Evolutionary conservation across 306 rosid genomes (phyloP), one percentile per base, ranked within the genome.

Genomic region (Trifolium pratense): DNA sequence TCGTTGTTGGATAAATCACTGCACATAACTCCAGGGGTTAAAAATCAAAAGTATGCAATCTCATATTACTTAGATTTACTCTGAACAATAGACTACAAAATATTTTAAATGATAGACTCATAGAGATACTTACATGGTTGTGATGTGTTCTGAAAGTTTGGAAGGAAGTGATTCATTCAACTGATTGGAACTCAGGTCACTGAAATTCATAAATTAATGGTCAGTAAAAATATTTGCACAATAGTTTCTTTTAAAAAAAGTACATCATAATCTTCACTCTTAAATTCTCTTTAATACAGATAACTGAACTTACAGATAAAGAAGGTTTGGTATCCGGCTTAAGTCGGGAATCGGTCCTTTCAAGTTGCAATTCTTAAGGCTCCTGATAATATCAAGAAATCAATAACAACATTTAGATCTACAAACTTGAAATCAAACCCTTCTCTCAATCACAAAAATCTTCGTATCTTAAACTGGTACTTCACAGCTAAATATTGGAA

Each of bases 291-390:
- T 43, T 23, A 23, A 25, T 65, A 49, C n/a, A 68, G 29, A 53
- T 72, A 80, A 80, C 68, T 75, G 40, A 64, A 85, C 97, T 83
- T 88, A 91, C 97, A 91, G 68, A 83, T 83, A 91, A 51, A 70
- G 77, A 69, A 91, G 92, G 4, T 55, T 5, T 9, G 85, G 82
- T 78, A 91, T 83, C 42, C 34, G 53, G 81, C 97, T 91, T 26
- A 95, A 78, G 81, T 95, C 89, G 64, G 99, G 99, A 73, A 95
- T 58, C n/a, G 86, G 88, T 67, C 99, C 99, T 76, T 69, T 82
- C 83, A 95, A 85, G 68, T 8, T 82, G 87, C 97, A 95, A 79
- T 90, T 92, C 82, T 96, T 85, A 63, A 95, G 88, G 66, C 97
- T 95, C 96, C 99, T 95, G 80, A 59, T 7, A 81, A 53, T 66